A percentile compares a stretch with the other conserved stretches of the same genome.
phyloP scores from a whole-genome alignment of 306 rosid species.

The Cucurbita argyrosperma region DNA sequence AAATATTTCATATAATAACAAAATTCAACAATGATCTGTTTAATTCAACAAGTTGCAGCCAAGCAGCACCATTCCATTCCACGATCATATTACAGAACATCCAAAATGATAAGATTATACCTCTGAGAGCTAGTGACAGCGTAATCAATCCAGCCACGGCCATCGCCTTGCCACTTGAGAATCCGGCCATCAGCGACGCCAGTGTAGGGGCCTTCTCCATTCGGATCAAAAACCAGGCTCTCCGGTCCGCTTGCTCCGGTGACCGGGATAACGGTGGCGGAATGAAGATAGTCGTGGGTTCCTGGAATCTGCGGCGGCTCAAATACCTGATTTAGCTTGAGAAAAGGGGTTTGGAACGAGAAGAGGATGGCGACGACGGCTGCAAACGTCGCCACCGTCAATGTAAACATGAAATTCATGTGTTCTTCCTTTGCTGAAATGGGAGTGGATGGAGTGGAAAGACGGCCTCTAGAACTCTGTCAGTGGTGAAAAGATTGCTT shows the following conservation, averaged over 20 bases:
- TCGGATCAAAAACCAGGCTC: conserved; percentile 54
- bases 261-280: conserved; percentile 24
- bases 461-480: background rate
- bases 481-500: background rate
- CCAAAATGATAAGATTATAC: conserved; percentile 8
- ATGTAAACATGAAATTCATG: conserved; percentile 22
- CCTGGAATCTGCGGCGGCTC: conserved; percentile 25
- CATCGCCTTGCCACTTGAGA: conserved; percentile 55
- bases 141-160: conserved; percentile 53
- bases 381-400: conserved; percentile 24
- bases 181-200: conserved; percentile 90
- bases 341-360: background rate
- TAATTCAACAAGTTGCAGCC: background rate
- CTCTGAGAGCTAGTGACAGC: conserved; percentile 63
- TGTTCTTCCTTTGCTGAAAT: background rate
- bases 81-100: background rate
- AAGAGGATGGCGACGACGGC: conserved; percentile 12
- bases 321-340: background rate
- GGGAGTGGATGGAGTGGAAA: background rate
- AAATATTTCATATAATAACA: background rate
- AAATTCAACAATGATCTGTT: background rate
- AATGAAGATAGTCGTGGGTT: conserved; percentile 37
- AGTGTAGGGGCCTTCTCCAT: conserved; percentile 71
- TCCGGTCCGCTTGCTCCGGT: conserved; percentile 76
- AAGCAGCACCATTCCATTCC: background rate